phyloP scores from a whole-genome alignment of 1,284 basidiomycete genomes.

The Ceratobasidium sp. region DNA sequence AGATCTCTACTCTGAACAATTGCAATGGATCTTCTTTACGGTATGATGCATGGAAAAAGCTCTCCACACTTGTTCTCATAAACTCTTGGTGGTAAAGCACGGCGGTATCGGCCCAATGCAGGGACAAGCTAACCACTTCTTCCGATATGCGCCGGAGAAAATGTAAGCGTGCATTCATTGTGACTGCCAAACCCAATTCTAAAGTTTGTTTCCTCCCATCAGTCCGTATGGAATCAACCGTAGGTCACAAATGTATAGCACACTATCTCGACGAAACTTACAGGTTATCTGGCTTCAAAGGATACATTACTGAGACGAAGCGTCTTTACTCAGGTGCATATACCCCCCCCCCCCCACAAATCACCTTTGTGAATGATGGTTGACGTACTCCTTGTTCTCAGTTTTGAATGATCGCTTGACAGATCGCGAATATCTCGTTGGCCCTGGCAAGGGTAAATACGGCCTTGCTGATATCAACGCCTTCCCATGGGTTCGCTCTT shows the following conservation, averaged over 20 bases:
- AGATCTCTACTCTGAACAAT: slow-evolving; percentile 64
- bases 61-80: not conserved
- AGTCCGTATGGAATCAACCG: slow-evolving; percentile 73
- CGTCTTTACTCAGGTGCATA: slow-evolving; percentile 65
- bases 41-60: slow-evolving; percentile 54
- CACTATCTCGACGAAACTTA: not conserved
- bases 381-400: slow-evolving; percentile 45
- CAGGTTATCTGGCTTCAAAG: slow-evolving; percentile 56
- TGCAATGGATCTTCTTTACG: slow-evolving; percentile 85
- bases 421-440: slow-evolving; percentile 74
- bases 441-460: slow-evolving; percentile 71
- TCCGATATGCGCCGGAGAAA: slow-evolving; percentile 66
- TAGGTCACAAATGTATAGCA: slow-evolving; percentile 49
- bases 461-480: slow-evolving; percentile 74
- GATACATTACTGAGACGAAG: slow-evolving; percentile 80
- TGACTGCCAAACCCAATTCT: not conserved
- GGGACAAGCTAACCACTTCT: slow-evolving; percentile 75
- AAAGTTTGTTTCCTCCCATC: not conserved
- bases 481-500: slow-evolving; percentile 64
- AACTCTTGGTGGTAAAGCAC: not conserved
- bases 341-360: not conserved
- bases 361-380: no score
- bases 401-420: slow-evolving; percentile 78
- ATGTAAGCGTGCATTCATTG: slow-evolving; percentile 46
- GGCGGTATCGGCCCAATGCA: slow-evolving; percentile 73